Base-by-base conservation (phyloP, 495 filamentous ascomycete species). In the Penicillium coffeae region DNA sequence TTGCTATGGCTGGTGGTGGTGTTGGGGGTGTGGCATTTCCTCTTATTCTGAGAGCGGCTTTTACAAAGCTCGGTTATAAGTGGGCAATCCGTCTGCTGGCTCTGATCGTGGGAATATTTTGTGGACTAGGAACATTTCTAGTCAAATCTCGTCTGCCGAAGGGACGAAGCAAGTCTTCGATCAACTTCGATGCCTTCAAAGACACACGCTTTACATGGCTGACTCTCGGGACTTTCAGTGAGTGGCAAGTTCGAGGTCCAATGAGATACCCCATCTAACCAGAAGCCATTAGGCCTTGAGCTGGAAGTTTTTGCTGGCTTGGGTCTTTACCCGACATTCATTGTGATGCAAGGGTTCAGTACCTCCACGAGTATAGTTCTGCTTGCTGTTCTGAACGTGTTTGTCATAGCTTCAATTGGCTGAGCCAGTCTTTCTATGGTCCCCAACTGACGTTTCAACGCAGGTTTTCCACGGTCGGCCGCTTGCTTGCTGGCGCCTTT, bases 401-500 rank as follows among this genome's bases (percentile, higher is more conserved):
- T 51, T 25, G 54, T 43, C 47, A 39, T 8, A 15, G 2, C 32
- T 13, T n/a, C 20, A 30, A 4, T 8, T 21, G n/a, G n/a, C n/a
- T n/a, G n/a, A n/a, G n/a, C n/a, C n/a, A n/a, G n/a, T 27, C 14
- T 9, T 22, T 3, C 27, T 36, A 16, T 13, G 3, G 25, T 22
- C 14, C 18, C n/a, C n/a, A 3, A 14, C 47, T 49, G 22, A 49
- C 20, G 14, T n/a, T 41, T n/a, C n/a, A 5, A 10, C 14, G 20
- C 38, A 72, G 64, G 15, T 59, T 50, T 43, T 69, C 63, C 33
- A 65, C 59, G 6, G 21, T 86, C 32, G 88, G 88, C 7, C 80
- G 88, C 22, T 82, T 89, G 27, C 50, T 88, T 1, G 86, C 86
- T 4, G 86, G 85, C 15, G 75, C 79, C 42, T 51, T 86, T 15